Evolutionary conservation across 495 filamentous ascomycete genomes (phyloP), one percentile per base, ranked within the genome.

Genomic region (Penicillium taxi): DNA sequence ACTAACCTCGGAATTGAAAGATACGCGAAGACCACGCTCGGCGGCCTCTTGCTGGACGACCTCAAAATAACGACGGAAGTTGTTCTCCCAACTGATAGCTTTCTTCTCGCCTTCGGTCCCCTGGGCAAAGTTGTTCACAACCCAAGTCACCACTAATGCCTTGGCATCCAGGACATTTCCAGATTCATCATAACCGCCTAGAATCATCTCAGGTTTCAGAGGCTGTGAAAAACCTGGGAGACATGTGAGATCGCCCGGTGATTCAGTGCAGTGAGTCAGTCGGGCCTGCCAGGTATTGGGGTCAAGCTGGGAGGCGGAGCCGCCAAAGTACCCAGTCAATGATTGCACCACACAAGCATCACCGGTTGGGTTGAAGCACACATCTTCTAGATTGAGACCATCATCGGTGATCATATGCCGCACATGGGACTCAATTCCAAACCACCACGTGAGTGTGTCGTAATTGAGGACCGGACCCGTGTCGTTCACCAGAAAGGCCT

Each of bases 361-460:
- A 0, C 86, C 90, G 1, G 81, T 90, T 4, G 91, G 91, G 46
- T 94, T 94, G 61, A 91, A 89, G 65, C 91, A 98, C 21, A 96
- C 77, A 53, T 96, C 81, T 26, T 88, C 73, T 9, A 96, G 64
- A 9, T 70, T 78, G 22, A 76, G 70, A 4, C 73, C 77, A 30
- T 72, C 71, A 16, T 78, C 55, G 2, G 87, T 87, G 39, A 78
- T 81, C 39, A 90, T 74, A 6, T 73, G 63, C 17, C 70, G 70
- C 28, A 96, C 72, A 5, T 77, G 73, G 19, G 74, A 72, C 52
- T 98, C 91, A 4, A 98, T 82, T 45, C 80, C 86, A 52, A 91
- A 86, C 91, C 90, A 96, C 91, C 91, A 98, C 5, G 63, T 63
- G 9, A 98, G 66, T 0, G 84, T 96, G 4, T 95, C 82, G 41